Evolutionary conservation across 352 stramenopile genomes (phyloP).

Genomic region (Peronospora belbahrii): DNA sequence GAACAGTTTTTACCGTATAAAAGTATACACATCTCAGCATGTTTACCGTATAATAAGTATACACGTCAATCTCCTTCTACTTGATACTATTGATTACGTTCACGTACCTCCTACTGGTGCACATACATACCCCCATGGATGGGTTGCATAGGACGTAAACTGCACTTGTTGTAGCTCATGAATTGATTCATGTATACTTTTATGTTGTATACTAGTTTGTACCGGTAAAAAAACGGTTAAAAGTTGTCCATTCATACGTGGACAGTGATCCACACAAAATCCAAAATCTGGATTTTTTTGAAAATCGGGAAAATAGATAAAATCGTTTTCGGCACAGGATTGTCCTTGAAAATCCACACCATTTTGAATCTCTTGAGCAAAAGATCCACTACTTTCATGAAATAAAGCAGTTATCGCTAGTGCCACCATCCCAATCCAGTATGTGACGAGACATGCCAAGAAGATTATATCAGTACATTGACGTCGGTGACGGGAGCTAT

Average conservation of each 20-base stretch:
- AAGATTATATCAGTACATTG: constrained; percentile 53
- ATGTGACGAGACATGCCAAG: constrained; percentile 42
- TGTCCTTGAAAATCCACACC: constrained; percentile 69
- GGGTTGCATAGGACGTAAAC: constrained; percentile 63
- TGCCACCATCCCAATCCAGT: constrained; percentile 75
- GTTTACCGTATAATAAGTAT: no score
- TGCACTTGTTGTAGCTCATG: constrained; percentile 30
- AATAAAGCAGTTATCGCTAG: constrained; percentile 61
- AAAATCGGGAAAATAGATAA: constrained; percentile 75
- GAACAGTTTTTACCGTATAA: not conserved
- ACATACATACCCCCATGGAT: constrained; percentile 61
- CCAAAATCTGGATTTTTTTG: constrained; percentile 68
- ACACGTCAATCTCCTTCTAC: no score
- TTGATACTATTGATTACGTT: no score
- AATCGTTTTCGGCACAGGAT: constrained; percentile 36
- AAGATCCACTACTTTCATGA: constrained; percentile 52
- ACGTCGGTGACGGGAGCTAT: constrained; percentile 40
- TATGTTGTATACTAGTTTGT: constrained; percentile 15
- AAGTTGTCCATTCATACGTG: constrained; percentile 26
- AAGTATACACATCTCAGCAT: no score
- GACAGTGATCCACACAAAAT: constrained; percentile 60
- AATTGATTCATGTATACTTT: constrained; percentile 23
- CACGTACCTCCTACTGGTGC: constrained; percentile 46
- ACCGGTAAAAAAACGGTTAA: constrained; percentile 53
- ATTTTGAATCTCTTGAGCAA: constrained; percentile 72